Conservation (phyloP, 1,139 yeast genomes). For the Hansenula sp. region DNA sequence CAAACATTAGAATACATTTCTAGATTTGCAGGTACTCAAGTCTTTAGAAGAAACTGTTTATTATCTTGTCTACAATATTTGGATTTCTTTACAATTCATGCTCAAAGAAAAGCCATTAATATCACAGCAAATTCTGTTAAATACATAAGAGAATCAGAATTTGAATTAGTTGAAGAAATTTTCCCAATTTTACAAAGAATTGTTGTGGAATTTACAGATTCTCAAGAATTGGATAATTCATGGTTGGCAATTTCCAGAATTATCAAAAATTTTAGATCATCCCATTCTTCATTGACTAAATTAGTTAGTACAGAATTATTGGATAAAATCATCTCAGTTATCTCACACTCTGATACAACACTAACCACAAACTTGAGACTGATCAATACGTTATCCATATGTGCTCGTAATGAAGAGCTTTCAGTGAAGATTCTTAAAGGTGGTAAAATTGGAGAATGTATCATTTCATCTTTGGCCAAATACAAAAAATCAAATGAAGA, state of each 20-base stretch:
- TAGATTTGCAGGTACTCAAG: conserved; percentile 44
- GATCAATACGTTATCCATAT: conserved; percentile 37
- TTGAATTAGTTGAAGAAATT: conserved; percentile 40
- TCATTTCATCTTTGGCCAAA: conserved; percentile 41
- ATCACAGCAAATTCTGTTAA: conserved; percentile 76
- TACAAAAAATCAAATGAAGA: conserved; percentile 28
- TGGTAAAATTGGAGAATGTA: conserved; percentile 38
- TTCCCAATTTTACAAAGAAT: conserved; percentile 62
- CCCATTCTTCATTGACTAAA: conserved; percentile 40
- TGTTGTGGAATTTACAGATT: conserved; percentile 55
- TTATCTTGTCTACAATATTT: conserved; percentile 66
- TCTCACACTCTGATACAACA: conserved; percentile 19
- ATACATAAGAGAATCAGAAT: conserved; percentile 10
- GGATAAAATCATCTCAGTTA: conserved; percentile 25
- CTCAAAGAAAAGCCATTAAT: conserved; percentile 77
- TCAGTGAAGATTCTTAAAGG: conserved; percentile 36
- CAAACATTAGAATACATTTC: conserved; percentile 72
- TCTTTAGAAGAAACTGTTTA: conserved; percentile 58
- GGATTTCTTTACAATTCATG: conserved; percentile 86
- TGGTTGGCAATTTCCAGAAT: conserved; percentile 66
- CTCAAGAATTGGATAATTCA: conserved; percentile 61
- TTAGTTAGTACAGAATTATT: conserved; percentile 35
- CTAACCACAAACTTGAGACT: conserved; percentile 29
- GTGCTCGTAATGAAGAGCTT: conserved; percentile 25
- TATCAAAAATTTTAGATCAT: conserved; percentile 45